These are phyloP conservation scores for Bothriochloa decipiens DNA, from an alignment of 176 grass and related monocot species.

Conservation along the genomic window DNA sequence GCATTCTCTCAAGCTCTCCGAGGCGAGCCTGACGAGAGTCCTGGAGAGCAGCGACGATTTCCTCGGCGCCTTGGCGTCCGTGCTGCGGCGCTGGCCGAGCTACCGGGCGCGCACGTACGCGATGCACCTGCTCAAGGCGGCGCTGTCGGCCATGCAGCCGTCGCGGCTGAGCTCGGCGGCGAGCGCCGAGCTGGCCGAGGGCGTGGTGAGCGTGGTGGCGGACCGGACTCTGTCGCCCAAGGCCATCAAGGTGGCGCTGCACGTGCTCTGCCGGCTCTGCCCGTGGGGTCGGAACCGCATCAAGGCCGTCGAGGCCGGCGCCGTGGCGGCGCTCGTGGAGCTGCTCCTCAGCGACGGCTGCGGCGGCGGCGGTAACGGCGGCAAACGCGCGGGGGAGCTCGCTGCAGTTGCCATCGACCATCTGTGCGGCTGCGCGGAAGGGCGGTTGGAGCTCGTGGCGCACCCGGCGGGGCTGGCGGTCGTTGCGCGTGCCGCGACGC, in stretches of 20 bases:
- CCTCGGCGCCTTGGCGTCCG: constrained; percentile 42
- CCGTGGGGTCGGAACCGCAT: constrained; percentile 64
- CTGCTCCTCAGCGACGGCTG: constrained; percentile 56
- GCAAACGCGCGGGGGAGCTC: constrained; percentile 52
- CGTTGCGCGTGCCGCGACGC: constrained; percentile 50
- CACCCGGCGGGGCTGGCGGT: constrained; percentile 79
- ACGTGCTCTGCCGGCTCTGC: constrained; percentile 54
- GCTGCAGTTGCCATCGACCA: constrained; percentile 62
- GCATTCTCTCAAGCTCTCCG: constrained; percentile 63
- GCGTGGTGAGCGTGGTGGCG: constrained; percentile 42
- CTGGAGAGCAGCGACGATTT: constrained; percentile 40
- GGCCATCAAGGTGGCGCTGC: constrained; percentile 64
- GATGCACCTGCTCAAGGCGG: constrained; percentile 56
- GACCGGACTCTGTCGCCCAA: constrained; percentile 47
- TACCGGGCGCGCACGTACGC: constrained; percentile 56
- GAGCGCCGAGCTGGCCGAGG: constrained; percentile 48
- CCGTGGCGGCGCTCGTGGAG: constrained; percentile 54
- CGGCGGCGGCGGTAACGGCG: not conserved
- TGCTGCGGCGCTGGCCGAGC: constrained; percentile 50
- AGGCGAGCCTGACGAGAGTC: constrained; percentile 45
- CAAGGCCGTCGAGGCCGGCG: constrained; percentile 64
- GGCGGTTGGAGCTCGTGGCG: constrained; percentile 59
- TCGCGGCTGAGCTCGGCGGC: constrained; percentile 35
- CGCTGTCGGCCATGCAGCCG: constrained; percentile 44
- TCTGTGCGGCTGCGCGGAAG: constrained; percentile 77